These are phyloP conservation scores for Gaeumannomyces tritici DNA, from an alignment of 2,329 filamentous ascomycete genomes.

Conservation along the genomic window DNA sequence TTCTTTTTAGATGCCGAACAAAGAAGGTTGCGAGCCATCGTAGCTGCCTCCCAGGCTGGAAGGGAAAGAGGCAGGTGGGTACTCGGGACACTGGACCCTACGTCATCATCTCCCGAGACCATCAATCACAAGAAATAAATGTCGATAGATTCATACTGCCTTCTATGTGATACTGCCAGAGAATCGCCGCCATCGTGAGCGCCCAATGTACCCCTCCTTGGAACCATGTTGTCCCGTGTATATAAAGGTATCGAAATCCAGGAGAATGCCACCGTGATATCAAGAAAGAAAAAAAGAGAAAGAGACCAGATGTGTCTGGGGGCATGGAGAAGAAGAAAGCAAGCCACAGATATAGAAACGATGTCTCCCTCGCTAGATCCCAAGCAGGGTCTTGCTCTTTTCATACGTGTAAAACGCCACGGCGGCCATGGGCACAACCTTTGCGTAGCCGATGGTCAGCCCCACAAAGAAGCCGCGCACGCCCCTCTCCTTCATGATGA, in stretches of 20 bases:
- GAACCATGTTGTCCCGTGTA: neutral
- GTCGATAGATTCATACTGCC: neutral
- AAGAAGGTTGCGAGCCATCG: neutral
- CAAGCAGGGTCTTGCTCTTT: conserved; percentile 51
- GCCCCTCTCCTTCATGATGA: conserved; percentile 69
- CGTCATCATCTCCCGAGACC: too few species aligned
- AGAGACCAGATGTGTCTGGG: neutral
- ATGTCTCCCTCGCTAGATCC: conserved; percentile 40
- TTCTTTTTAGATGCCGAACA: neutral
- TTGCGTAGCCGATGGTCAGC: conserved; percentile 88
- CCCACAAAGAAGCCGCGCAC: conserved; percentile 83
- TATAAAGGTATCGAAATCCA: neutral
- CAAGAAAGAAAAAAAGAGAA: neutral
- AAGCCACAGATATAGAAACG: too few species aligned
- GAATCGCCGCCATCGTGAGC: neutral
- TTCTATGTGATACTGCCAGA: neutral
- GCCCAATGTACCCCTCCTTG: neutral
- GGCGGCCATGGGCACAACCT: conserved; percentile 84
- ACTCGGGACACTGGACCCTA: too few species aligned
- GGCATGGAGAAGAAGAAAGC: neutral
- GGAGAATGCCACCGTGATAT: neutral
- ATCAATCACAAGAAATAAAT: neutral
- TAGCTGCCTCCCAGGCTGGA: neutral
- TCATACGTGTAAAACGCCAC: conserved; percentile 59
- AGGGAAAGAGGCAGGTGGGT: too few species aligned